Percentiles rank a stretch among this genome's conserved stretches.
Evolutionary conservation across 2,329 filamentous ascomycete genomes (phyloP).

Genomic region (Alternaria arbusti): DNA sequence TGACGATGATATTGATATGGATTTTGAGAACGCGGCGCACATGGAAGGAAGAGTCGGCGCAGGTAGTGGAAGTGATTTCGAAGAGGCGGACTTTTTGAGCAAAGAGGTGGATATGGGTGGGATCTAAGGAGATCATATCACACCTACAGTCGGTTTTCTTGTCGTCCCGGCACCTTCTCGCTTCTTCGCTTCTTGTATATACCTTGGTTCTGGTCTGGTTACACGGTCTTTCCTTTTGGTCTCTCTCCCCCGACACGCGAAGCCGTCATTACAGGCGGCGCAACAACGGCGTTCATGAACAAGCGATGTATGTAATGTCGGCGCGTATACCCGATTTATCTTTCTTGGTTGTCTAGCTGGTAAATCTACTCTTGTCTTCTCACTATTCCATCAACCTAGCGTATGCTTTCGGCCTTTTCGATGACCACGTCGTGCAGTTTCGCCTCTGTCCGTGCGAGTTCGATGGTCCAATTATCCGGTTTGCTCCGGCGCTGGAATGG

Average conservation of each 20-base stretch:
- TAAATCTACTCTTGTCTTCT: neutral
- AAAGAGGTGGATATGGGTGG: conserved; percentile 44
- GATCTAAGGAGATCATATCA: conserved; percentile 14
- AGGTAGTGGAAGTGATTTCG: conserved; percentile 64
- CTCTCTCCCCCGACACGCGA: neutral
- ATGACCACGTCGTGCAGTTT: too few relatives aligned
- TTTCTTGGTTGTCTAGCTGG: neutral
- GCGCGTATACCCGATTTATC: conserved; percentile 24
- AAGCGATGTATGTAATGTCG: conserved; percentile 10
- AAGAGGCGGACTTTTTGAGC: conserved; percentile 67
- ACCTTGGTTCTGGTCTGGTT: neutral
- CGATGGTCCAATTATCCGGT: too few relatives aligned
- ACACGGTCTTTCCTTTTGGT: neutral
- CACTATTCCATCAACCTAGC: too few relatives aligned
- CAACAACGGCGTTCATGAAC: conserved; percentile 5
- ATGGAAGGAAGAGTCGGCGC: conserved; percentile 43
- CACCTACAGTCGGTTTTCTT: neutral
- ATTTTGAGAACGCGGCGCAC: conserved; percentile 39
- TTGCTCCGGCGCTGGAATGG: too few relatives aligned
- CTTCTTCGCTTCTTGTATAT: conserved; percentile 9
- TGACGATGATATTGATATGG: conserved; percentile 39
- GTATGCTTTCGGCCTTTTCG: too few relatives aligned
- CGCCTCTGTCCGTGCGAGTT: too few relatives aligned
- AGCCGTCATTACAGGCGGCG: neutral
- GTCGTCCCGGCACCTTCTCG: neutral